Evolutionary conservation across 2,329 filamentous ascomycete genomes (phyloP).

Genomic region (Colletotrichum plurivorum): DNA sequence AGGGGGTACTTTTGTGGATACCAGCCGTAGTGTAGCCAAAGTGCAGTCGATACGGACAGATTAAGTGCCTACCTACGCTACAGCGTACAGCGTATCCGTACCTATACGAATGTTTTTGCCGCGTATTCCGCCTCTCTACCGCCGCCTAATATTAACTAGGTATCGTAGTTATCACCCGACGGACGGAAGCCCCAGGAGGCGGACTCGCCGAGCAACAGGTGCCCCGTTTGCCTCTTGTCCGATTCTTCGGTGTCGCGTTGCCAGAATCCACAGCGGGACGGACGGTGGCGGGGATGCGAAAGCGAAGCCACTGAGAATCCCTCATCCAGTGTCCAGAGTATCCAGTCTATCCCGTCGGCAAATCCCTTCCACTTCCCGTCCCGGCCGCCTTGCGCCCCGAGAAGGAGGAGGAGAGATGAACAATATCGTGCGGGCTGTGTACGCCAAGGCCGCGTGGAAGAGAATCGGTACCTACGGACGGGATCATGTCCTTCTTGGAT

Average conservation of each 20-base stretch:
- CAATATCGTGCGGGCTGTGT: background rate
- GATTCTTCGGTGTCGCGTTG: conserved; percentile 14
- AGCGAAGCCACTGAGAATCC: conserved; percentile 12
- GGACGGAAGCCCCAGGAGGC: too few relatives aligned
- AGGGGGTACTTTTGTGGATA: conserved; percentile 21
- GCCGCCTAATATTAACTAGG: too few relatives aligned
- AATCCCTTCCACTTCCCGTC: conserved; percentile 20
- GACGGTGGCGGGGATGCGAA: conserved; percentile 22
- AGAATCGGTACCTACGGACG: background rate
- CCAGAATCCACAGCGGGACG: background rate
- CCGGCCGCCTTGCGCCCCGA: background rate
- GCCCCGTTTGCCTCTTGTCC: conserved; percentile 8
- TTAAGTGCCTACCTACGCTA: too few relatives aligned
- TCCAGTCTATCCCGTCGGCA: conserved; percentile 14
- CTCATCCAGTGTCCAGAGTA: too few relatives aligned
- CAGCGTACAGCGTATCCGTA: conserved; percentile 19
- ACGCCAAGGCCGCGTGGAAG: conserved; percentile 8
- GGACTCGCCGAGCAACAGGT: too few relatives aligned
- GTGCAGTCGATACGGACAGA: conserved; percentile 2
- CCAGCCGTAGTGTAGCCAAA: background rate
- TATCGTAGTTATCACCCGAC: too few relatives aligned
- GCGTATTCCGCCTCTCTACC: too few relatives aligned
- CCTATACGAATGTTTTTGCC: background rate
- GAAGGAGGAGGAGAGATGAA: background rate
- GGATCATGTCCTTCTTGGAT: conserved; percentile 7